A percentile compares a stretch with the other conserved stretches of the same genome.
phyloP scores from a whole-genome alignment of 805 yeast species.

The Cyberlindnera subsufficiens region DNA sequence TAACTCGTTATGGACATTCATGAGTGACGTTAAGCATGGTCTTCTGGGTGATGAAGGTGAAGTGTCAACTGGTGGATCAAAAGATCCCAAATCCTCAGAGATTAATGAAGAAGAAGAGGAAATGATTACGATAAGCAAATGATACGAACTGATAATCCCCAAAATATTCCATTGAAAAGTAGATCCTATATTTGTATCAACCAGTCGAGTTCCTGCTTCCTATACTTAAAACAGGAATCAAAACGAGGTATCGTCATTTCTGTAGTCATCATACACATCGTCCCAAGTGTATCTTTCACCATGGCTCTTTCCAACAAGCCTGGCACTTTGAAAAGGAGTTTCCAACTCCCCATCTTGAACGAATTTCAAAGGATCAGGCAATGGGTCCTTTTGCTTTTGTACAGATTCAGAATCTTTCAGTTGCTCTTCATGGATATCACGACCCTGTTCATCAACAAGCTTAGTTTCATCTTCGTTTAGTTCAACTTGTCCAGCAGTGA shows the following conservation, averaged over 20 bases:
- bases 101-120: constrained; percentile 15
- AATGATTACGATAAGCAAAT: constrained; percentile 16
- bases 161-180: not conserved
- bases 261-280: constrained; percentile 24
- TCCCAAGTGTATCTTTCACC: constrained; percentile 23
- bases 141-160: not conserved
- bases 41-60: constrained; percentile 30
- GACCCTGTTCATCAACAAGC: constrained; percentile 19
- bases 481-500: constrained; percentile 19
- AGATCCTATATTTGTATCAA: not conserved
- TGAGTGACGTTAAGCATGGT: constrained; percentile 41
- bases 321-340: constrained; percentile 21
- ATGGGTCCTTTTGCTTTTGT: constrained; percentile 1
- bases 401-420: constrained; percentile 1
- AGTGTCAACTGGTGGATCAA: not conserved
- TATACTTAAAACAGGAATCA: constrained; percentile 6
- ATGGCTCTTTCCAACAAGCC: constrained; percentile 13
- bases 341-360: constrained; percentile 17
- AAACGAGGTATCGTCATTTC: constrained; percentile 22
- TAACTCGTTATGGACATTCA: constrained; percentile 43
- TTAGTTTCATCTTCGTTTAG: constrained; percentile 21
- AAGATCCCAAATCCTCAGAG: not conserved
- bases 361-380: constrained; percentile 24
- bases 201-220: not conserved
- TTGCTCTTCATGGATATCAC: constrained; percentile 18